Base-by-base conservation (phyloP, 768 basidiomycete genomes). In the Paxillus rubicundulus region DNA sequence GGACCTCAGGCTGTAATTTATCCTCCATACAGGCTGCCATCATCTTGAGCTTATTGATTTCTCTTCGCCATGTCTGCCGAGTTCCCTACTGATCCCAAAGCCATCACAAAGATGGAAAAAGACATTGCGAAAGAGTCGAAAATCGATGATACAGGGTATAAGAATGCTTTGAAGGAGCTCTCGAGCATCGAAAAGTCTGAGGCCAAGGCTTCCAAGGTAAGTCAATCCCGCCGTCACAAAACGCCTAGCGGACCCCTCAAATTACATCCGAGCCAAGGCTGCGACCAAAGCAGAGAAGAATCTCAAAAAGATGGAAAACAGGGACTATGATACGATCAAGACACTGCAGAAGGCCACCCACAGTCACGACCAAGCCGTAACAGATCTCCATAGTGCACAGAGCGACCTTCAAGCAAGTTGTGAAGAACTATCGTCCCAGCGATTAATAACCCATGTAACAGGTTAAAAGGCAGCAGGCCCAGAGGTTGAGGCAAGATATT, bases 131-230 rank as follows among this genome's bases (percentile, higher is more conserved):
- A 73, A 47, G 84, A 85, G 57, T 77, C 77, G 16, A 80, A 78
- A 58, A 69, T 72, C 21, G 82, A 84, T 62, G 72, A 79, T 49
- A 73, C 68, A 43, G 67, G 67, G 30, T 64, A 87, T 58, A 74
- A 82, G 62, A 74, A 77, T 42, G 74, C 79, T 32, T 55, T 82
- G 55, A 82, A 81, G 61, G 80, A 83, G 45, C 69, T 87, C 30
- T 67, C 70, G 17, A 69, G 70, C 30, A 72, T 75, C 8, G 82
- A 87, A 62, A 84, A 85, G 71, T 65, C 67, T 13, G 73, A 80
- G 50, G 61, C 70, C 32, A 82, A 81, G 60, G 75, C 77, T 21
- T 69, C 75, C 50, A 85, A 83, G 72, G 82, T 80, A 27, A 53
- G 66, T 44, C 17, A 5, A 7, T 28, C 16, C 18, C 30, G 39